Evolutionary conservation across 208 protist species (phyloP), one percentile per base, ranked within the genome.

Genomic region (Leishmania amazonensis): DNA sequence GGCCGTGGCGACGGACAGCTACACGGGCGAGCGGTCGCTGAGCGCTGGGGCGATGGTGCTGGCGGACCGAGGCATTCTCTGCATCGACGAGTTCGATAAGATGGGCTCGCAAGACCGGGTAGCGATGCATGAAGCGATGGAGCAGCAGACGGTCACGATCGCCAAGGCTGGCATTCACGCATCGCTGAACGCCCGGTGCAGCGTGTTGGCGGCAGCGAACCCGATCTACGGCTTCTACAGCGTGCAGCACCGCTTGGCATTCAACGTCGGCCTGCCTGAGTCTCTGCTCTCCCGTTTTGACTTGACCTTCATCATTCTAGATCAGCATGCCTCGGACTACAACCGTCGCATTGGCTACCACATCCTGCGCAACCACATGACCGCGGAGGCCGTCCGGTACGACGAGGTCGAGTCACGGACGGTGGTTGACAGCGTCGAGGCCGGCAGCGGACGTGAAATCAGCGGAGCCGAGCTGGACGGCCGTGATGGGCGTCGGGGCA

Each of bases 71-170:
- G 99, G 99, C 49, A 95, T 99, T 64, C 93, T 99, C 31, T 99
- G 99, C 89, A 99, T 99, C 75, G 99, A 99, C 89, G 99, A 99
- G 89, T 99, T 99, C 88, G 99, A 99, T 87, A 99, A 99, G 91
- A 99, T 99, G 99, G 91, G 85, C 60, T 90, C 98, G 57, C 88
- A 96, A 42, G 99, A 99, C 89, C 90, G 95, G 45, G 95, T 98
- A n/a, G 96, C 98, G 7, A 99, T 99, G 93, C 98, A 99, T 89
- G 98, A 99, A 91, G 99, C 99, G 35, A 99, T 99, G 99, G 99
- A 99, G 90, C 99, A 99, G 90, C 99, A 99, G 88, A 99, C 99
- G 0, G 99, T 99, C 2, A 99, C 99, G 3, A 99, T 99, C 77
- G 93, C 97, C 38, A 99, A 99, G 94, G 99, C 99, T 6, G 99